Conservation (phyloP, 78 protist genomes). For the Isochrysis galbana region DNA sequence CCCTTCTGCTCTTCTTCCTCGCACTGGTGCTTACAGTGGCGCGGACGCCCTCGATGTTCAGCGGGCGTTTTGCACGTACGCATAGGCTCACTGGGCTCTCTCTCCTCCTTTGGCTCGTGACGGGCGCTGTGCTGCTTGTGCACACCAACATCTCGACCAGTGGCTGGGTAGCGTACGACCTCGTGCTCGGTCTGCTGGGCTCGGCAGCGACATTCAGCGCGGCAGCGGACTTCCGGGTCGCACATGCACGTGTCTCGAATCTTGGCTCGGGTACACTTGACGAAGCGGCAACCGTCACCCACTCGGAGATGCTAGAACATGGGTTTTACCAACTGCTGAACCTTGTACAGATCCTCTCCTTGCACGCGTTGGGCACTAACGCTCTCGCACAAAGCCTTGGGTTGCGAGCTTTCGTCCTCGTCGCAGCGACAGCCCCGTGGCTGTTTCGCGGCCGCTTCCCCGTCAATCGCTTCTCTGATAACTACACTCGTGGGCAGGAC, state of each 20-base stretch:
- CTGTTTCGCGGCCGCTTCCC: constrained; percentile 3
- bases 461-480: constrained; percentile 17
- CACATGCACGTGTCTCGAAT: too few species aligned
- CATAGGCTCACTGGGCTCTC: neutral
- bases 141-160: neutral
- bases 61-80: neutral
- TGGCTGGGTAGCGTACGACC: neutral
- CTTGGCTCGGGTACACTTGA: neutral
- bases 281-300: constrained; percentile 9
- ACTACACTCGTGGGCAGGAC: too few species aligned
- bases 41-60: neutral
- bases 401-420: neutral
- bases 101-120: neutral
- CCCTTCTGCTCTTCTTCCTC: neutral
- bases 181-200: neutral
- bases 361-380: neutral
- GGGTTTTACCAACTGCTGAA: constrained; percentile 26
- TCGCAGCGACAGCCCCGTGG: constrained; percentile 14
- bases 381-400: neutral
- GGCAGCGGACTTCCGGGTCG: constrained; percentile 14
- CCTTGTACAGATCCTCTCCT: neutral
- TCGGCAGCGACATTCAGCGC: neutral
- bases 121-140: too few species aligned
- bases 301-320: constrained; percentile 24
- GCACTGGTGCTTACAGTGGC: neutral